Base-by-base conservation (phyloP, 441 rosid genomes). In the Capsella rubella region DNA sequence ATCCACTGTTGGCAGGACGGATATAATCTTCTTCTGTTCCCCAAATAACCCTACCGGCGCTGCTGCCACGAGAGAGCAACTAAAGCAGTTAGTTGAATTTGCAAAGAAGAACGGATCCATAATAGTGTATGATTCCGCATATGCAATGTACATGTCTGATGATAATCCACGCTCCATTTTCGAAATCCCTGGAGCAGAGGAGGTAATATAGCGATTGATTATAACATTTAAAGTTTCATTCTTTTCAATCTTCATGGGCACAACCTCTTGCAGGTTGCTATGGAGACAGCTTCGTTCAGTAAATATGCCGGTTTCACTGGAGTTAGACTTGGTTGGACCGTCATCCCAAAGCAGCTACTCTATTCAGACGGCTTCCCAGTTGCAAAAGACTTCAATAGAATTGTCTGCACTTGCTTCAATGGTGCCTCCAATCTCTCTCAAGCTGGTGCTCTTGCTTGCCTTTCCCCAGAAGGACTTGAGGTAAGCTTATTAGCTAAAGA, bases 231-330 rank as follows among this genome's bases (percentile, higher is more conserved):
- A 52, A 58, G 27, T 28, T 63, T 8, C 10, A 32, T 49, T 31
- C 51, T 53, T 8, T 53, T 8, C 64, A 51, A 57, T 25, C 52
- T 43, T 60, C 16, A 68, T 68, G 57, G 27, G 13, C 28, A 34
- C 56, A 32, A 32, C 10, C 3, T 4, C 27, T 55, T 81, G 35
- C 82, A 95, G 99, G 98, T 95, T 40, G 97, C 99, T 25, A 51
- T 95, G 59, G 99, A 95, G 90, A 91, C 97, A 37, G 74, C 97
- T 68, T 95, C 99, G 11, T 95, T 95, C 74, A 93, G 99, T 75
- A 95, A 95, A 84, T 91, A 93, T 80, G 98, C 98, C 46, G 99
- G 99, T 60, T 95, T 95, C 74, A 93, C 97, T 10, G 99, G 99
- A 53, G 97, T 95, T 72, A 90, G 99, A 61, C 92, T 95, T 6